Evolutionary conservation across 2,329 filamentous ascomycete species (phyloP), one percentile per base, ranked within the genome.

Genomic region (Talaromyces sp.): DNA sequence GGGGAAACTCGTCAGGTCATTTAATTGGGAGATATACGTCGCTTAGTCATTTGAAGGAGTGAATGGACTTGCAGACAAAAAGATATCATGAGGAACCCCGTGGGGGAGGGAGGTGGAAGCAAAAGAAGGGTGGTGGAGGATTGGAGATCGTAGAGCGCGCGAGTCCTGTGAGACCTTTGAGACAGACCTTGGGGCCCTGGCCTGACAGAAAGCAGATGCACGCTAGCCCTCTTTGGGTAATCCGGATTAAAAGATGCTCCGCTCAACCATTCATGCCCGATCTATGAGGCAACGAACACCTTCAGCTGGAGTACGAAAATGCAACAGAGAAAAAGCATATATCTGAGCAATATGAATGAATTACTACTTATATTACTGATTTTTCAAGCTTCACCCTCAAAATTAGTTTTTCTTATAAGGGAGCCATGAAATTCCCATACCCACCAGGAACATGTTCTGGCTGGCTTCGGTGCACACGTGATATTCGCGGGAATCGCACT

Each of bases 221-320:
- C 69, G 69, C 60, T 64, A 69, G 70, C 66, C 70, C 65, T 5
- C 36, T 65, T 64, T 55, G 44, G 66, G 70, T 14, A 70, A 59
- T 52, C 61, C 44, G 61, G 68, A 44, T 9, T n/a, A 54, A n/a
- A 47, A 4, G 33, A 69, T 72, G 51, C 51, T 70, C 69, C 71
- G 49, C 1, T 36, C 63, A 62, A 64, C 2, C 9, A 9, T 10
- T 14, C 46, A 32, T 40, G 51, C 51, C 16, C 20, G 1, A 11
- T 3, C 8, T 6, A 19, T 10, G 3, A 39, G 36, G 36, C 36
- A 9, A 19, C 36, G 20, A 39, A 13, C 11, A 6, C 32, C 32
- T 27, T 27, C 24, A 9, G 4, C 4, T 27, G 24, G 4, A 27
- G 5, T 27, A 27, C 24, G 9, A 27, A 5, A 9, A 4, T 27